phyloP scores from a whole-genome alignment of 1,139 yeast species.

The Saccharomyces hybrid region DNA sequence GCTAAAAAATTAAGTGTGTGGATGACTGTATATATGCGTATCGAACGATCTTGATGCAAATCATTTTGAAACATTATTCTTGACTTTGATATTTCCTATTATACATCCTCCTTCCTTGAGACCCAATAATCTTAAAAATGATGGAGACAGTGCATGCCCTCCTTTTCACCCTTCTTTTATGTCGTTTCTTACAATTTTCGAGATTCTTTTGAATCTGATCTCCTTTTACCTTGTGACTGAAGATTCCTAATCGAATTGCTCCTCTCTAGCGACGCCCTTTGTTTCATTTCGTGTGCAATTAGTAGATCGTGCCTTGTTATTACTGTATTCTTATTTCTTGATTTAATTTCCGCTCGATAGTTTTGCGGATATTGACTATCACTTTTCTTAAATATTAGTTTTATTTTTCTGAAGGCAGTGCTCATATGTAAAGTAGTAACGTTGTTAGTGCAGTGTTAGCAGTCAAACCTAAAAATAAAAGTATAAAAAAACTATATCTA shows the following conservation, averaged over 20 bases:
- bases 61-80: neutral
- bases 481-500: too few relatives aligned
- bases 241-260: neutral
- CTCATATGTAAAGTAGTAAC: neutral
- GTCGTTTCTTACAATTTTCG: neutral
- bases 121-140: neutral
- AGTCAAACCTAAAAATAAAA: too few relatives aligned
- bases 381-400: neutral
- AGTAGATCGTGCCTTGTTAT: slow-evolving; percentile 5
- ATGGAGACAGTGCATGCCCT: neutral
- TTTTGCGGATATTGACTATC: neutral
- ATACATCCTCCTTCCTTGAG: neutral
- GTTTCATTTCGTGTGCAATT: neutral
- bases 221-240: neutral
- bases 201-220: neutral
- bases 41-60: neutral
- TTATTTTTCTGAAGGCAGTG: neutral
- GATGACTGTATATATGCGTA: neutral
- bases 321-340: neutral
- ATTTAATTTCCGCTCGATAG: neutral
- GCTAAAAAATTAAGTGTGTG: neutral
- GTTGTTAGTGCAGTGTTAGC: neutral
- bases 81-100: neutral
- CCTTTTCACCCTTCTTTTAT: neutral
- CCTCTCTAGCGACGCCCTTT: neutral